Percentiles rank a stretch among this genome's conserved stretches.
These are phyloP conservation scores for Aspergillus kassunensis DNA, from an alignment of 495 filamentous ascomycete genomes.

Conservation along the genomic window DNA sequence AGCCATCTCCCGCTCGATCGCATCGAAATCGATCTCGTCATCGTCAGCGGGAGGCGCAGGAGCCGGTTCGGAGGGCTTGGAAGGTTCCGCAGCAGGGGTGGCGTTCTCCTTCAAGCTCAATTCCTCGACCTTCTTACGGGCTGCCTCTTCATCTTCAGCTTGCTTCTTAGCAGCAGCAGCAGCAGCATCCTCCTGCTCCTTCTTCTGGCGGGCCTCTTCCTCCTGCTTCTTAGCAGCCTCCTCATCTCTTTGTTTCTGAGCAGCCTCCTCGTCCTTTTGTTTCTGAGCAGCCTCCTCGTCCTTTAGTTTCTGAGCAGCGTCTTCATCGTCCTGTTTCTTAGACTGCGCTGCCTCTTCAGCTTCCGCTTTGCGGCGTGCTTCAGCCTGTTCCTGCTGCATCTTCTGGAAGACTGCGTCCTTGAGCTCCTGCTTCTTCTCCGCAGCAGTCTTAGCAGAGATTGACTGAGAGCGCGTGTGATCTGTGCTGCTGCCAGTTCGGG, in stretches of 20 bases:
- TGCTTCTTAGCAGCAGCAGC: constrained; percentile 1
- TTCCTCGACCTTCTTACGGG: constrained; percentile 32
- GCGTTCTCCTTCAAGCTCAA: constrained; percentile 40
- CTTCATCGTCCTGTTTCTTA: constrained; percentile 43
- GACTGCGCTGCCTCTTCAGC: constrained; percentile 45
- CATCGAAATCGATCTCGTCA: constrained; percentile 51
- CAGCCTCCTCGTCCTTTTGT: constrained; percentile 30
- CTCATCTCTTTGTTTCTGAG: constrained; percentile 26
- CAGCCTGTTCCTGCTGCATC: constrained; percentile 52
- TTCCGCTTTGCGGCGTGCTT: constrained; percentile 47
- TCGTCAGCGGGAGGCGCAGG: constrained; percentile 36
- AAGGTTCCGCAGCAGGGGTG: constrained; percentile 26
- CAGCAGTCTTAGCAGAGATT: constrained; percentile 58
- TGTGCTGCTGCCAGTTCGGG: constrained; percentile 47
- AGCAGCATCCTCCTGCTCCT: constrained; percentile 25
- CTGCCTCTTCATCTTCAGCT: constrained; percentile 28
- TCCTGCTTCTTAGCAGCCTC: constrained; percentile 28
- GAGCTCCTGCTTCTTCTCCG: constrained; percentile 67
- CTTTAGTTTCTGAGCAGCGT: constrained; percentile 24
- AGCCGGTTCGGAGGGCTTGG: constrained; percentile 34
- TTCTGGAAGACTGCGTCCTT: constrained; percentile 62
- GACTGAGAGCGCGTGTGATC: constrained; percentile 59
- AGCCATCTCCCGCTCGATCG: constrained; percentile 48
- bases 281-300: constrained; percentile 21
- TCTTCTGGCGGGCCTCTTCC: constrained; percentile 25